Conservation (phyloP, 371 early-diverging fungal genomes). For the Mucor piriformis region DNA sequence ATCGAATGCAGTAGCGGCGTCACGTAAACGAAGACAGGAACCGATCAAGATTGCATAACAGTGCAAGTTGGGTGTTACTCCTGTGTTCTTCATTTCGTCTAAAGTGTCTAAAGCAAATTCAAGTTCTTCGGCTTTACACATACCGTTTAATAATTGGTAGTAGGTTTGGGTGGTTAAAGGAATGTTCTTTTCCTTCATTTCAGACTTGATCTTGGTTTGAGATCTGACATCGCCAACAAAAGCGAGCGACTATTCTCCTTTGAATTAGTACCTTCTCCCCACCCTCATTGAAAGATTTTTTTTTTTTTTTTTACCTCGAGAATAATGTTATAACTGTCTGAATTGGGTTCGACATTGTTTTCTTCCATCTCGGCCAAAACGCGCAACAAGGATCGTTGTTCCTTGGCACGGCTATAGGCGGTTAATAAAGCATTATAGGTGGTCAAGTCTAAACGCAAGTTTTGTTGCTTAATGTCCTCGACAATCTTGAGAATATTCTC, state of each 20-base stretch:
- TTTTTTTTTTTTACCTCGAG: conserved; percentile 27
- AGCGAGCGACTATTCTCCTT: conserved; percentile 43
- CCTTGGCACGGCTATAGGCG: conserved; percentile 42
- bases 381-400: conserved; percentile 7
- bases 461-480: conserved; percentile 34
- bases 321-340: conserved; percentile 39
- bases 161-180: conserved; percentile 39
- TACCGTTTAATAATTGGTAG: conserved; percentile 46
- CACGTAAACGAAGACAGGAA: conserved; percentile 38
- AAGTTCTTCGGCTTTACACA: conserved; percentile 38
- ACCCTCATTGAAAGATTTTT: background rate
- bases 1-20: conserved; percentile 45
- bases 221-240: conserved; percentile 21
- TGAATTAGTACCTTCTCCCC: too few relatives aligned
- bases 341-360: conserved; percentile 29
- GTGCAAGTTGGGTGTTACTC: conserved; percentile 37
- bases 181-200: conserved; percentile 42
- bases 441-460: conserved; percentile 47
- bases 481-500: conserved; percentile 26
- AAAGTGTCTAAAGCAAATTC: conserved; percentile 54
- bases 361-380: conserved; percentile 39
- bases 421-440: conserved; percentile 55
- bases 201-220: conserved; percentile 27
- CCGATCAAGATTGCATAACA: conserved; percentile 44
- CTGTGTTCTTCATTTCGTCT: conserved; percentile 47